Evolutionary conservation across 495 filamentous ascomycete genomes (phyloP).

Genomic region (Recurvomyces mirabilis): DNA sequence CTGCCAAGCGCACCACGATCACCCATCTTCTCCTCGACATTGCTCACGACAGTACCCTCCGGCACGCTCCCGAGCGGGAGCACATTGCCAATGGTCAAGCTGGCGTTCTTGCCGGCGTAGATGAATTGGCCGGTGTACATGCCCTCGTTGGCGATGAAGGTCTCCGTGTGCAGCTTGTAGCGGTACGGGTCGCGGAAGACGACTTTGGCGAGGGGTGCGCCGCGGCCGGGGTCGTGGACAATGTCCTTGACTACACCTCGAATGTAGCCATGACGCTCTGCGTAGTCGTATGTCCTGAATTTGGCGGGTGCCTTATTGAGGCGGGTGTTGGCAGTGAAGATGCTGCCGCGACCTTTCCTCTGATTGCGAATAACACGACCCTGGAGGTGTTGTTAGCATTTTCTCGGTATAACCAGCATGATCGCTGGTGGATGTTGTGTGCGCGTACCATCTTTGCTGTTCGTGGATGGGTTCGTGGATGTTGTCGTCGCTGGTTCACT

Average conservation of each 20-base stretch:
- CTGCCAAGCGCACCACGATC: constrained; percentile 92
- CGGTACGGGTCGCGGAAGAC: constrained; percentile 86
- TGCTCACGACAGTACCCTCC: constrained; percentile 96
- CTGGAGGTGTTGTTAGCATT: background rate
- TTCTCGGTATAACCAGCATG: background rate
- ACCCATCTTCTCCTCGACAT: constrained; percentile 97
- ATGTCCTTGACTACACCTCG: constrained; percentile 97
- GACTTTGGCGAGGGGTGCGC: constrained; percentile 93
- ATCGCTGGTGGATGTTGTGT: background rate
- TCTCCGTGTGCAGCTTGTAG: constrained; percentile 48
- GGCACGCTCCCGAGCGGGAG: constrained; percentile 86
- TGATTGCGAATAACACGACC: constrained; percentile 58
- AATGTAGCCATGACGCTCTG: constrained; percentile 93
- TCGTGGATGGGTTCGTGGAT: constrained; percentile 5
- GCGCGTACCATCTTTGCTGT: constrained; percentile 13
- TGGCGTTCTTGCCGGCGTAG: constrained; percentile 98
- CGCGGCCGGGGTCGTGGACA: constrained; percentile 96
- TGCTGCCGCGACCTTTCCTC: constrained; percentile 90
- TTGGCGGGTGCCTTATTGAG: constrained; percentile 85
- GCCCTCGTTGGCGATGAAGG: constrained; percentile 98
- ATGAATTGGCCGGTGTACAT: constrained; percentile 99
- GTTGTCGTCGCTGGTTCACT: constrained; percentile 6
- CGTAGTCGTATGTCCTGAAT: constrained; percentile 89
- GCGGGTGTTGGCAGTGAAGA: constrained; percentile 91
- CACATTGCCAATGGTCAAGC: constrained; percentile 90